Evolutionary conservation across 805 yeast genomes (phyloP).

Genomic region (Nakazawaea laoshanensis): DNA sequence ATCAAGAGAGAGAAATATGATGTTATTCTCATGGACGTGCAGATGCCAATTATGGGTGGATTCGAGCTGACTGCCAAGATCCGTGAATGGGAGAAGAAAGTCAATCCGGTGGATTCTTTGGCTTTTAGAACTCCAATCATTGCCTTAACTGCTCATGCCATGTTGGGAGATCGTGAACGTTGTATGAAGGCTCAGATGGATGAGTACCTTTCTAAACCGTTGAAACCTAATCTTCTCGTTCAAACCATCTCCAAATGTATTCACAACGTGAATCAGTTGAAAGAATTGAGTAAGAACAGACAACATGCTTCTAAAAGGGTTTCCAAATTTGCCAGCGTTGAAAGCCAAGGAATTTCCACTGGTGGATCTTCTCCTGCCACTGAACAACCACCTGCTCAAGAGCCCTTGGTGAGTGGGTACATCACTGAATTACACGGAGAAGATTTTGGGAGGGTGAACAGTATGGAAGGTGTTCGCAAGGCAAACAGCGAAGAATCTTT

Average conservation of each 20-base stretch:
- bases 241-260: slow-evolving; percentile 84
- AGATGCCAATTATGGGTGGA: slow-evolving; percentile 95
- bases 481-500: slow-evolving; percentile 8
- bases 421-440: slow-evolving; percentile 10
- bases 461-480: slow-evolving; percentile 2
- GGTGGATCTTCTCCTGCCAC: background rate
- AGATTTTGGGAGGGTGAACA: slow-evolving; percentile 6
- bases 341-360: slow-evolving; percentile 28
- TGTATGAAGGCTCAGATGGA: slow-evolving; percentile 89
- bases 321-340: slow-evolving; percentile 36
- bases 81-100: slow-evolving; percentile 80
- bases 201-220: slow-evolving; percentile 81
- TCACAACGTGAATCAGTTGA: slow-evolving; percentile 56
- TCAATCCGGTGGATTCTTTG: slow-evolving; percentile 60
- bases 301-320: slow-evolving; percentile 30
- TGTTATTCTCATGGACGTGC: slow-evolving; percentile 87
- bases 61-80: slow-evolving; percentile 85
- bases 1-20: slow-evolving; percentile 61
- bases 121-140: slow-evolving; percentile 79
- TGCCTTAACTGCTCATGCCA: slow-evolving; percentile 88
- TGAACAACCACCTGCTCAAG: background rate
- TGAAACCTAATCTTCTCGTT: slow-evolving; percentile 73
- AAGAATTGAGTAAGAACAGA: slow-evolving; percentile 36
- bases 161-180: slow-evolving; percentile 86
- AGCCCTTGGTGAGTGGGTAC: slow-evolving; percentile 5